Evolutionary conservation across 148 eudicot genomes (phyloP), one percentile per base, ranked within the genome.

Genomic region (Persicaria tinctoria): DNA sequence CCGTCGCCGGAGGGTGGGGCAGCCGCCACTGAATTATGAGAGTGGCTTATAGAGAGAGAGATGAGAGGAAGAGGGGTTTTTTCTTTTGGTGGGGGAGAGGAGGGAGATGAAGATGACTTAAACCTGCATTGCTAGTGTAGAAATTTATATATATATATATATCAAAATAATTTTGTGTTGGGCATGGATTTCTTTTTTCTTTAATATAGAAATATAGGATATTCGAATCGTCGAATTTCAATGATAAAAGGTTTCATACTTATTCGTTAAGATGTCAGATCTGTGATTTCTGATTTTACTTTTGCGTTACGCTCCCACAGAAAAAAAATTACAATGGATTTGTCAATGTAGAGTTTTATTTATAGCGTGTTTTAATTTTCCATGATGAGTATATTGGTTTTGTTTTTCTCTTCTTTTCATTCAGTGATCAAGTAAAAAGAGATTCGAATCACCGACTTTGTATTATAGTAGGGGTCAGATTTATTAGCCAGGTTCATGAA

Each of bases 61-160:
- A 9, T 38, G 70, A 66, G 70, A 66, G 48, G 14, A 47, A 13
- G 5, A 4, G 13, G 11, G 6, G 2, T 4, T 60, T 63, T 32
- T 63, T 66, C 44, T 41, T 1, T 44, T 41, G n/a, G 70, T 38
- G 47, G 70, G 48, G 70, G 8, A 13, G 48, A 14, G 17, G 70
- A 12, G 70, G 68, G 70, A 66, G 70, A 66, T 66, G 47, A 41
- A 41, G 70, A 66, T 8, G 70, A 41, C 70, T 66, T 66, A 38
- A 63, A 57, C 63, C 47, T 64, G 70, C 47, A 64, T 23, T 13
- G 46, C 46, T 9, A 32, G 63, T 64, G 70, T 23, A 1, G 45
- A 64, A 64, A 11, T 63, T 27, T 32, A 32, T 32, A 32, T 32
- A 32, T 32, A 32, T 32, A 32, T 32, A 32, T 32, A 32, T 32